A percentile compares a stretch with the other conserved stretches of the same genome.
Conservation (phyloP, 1,284 basidiomycete genomes). For the Wolfiporia cocos region DNA sequence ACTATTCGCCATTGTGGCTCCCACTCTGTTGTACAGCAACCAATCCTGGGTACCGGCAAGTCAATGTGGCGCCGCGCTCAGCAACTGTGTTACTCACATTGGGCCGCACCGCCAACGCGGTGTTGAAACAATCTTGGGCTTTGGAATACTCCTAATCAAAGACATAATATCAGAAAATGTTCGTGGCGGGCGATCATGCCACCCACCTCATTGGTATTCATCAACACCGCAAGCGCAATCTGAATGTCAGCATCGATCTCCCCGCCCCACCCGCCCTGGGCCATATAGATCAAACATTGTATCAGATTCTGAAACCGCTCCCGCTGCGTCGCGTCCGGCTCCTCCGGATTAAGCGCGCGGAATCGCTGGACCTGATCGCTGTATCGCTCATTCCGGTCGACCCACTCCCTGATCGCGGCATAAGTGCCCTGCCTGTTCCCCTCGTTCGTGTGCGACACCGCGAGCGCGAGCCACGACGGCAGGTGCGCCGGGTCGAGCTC, state of each 20-base stretch:
- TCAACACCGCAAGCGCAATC: slow-evolving; percentile 88
- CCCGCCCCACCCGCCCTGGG: slow-evolving; percentile 43
- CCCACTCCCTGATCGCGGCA: slow-evolving; percentile 83
- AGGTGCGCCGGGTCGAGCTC: slow-evolving; percentile 76
- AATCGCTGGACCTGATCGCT: slow-evolving; percentile 38
- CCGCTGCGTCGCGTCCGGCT: slow-evolving; percentile 25
- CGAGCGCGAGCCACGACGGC: slow-evolving; percentile 87
- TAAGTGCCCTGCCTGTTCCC: slow-evolving; percentile 69
- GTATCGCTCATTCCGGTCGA: slow-evolving; percentile 54
- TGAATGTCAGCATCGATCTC: slow-evolving; percentile 91
- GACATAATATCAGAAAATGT: neutral
- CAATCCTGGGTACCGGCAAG: slow-evolving; percentile 87
- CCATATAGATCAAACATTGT: slow-evolving; percentile 65
- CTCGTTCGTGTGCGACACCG: slow-evolving; percentile 93
- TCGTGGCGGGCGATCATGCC: no score
- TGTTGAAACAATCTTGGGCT: slow-evolving; percentile 91
- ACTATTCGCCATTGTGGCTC: slow-evolving; percentile 93
- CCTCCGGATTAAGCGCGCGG: slow-evolving; percentile 29
- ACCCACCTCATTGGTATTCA: slow-evolving; percentile 85
- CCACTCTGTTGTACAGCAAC: slow-evolving; percentile 93
- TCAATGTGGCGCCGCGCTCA: no score
- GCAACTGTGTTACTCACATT: slow-evolving; percentile 64
- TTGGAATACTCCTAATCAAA: slow-evolving; percentile 74
- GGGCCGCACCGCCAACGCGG: slow-evolving; percentile 84
- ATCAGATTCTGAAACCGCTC: slow-evolving; percentile 47